phyloP scores from a whole-genome alignment of 805 yeast genomes.

The Suhomyces emberorum region DNA sequence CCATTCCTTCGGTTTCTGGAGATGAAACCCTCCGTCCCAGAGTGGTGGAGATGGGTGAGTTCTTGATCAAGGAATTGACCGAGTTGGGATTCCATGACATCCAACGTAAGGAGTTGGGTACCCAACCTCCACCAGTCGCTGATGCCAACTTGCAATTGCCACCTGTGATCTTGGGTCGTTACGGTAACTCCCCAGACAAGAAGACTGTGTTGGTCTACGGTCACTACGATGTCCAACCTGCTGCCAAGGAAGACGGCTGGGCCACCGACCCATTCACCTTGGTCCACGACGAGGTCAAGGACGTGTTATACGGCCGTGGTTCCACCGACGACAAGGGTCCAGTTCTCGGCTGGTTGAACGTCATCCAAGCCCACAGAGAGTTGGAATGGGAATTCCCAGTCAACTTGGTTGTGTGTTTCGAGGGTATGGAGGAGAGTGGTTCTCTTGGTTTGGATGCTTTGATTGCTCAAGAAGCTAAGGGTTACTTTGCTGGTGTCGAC shows the following conservation, averaged over 20 bases:
- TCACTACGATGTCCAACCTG: constrained; percentile 99
- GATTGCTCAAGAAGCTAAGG: constrained; percentile 71
- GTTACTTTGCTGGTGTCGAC: constrained; percentile 83
- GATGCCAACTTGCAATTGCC: constrained; percentile 72
- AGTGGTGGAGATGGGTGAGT: constrained; percentile 87
- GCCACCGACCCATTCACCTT: constrained; percentile 83
- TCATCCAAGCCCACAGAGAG: constrained; percentile 83
- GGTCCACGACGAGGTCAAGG: constrained; percentile 55
- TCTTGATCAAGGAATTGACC: constrained; percentile 65
- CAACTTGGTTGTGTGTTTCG: constrained; percentile 87
- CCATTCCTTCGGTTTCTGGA: constrained; percentile 91
- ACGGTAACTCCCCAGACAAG: constrained; percentile 77
- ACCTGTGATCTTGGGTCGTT: constrained; percentile 89
- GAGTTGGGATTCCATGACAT: constrained; percentile 78
- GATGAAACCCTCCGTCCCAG: constrained; percentile 86
- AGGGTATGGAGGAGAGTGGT: constrained; percentile 99
- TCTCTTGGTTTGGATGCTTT: constrained; percentile 86
- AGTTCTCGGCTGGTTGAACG: constrained; percentile 94
- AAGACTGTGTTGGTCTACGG: constrained; percentile 92
- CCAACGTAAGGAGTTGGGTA: constrained; percentile 77
- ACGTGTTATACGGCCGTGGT: constrained; percentile 85
- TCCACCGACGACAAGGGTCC: constrained; percentile 99
- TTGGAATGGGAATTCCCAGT: constrained; percentile 89
- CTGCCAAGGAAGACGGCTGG: constrained; percentile 92
- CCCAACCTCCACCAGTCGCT: constrained; percentile 87